A percentile compares a stretch with the other conserved stretches of the same genome.
Evolutionary conservation across 805 yeast genomes (phyloP).

Genomic region (Monosporozyma siamensis): DNA sequence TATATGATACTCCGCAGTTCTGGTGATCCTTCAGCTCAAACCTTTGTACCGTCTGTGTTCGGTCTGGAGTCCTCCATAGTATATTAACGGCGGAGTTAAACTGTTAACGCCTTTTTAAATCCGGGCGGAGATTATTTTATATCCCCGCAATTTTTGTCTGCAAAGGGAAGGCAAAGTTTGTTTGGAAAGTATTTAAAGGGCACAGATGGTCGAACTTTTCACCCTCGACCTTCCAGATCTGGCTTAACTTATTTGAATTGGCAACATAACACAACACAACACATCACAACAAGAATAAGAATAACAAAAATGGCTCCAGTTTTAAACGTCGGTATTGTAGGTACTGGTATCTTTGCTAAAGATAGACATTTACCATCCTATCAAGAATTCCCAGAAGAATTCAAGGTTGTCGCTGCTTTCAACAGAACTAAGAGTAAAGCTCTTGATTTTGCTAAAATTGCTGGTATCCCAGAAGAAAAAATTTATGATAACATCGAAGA

Average conservation of each 20-base stretch:
- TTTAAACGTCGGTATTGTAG: constrained; percentile 57
- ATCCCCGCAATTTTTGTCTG: background rate
- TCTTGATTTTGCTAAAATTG: constrained; percentile 58
- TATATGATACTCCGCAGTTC: too few species aligned
- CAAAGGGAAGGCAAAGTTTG: background rate
- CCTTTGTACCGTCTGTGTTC: too few species aligned
- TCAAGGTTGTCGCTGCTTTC: constrained; percentile 59
- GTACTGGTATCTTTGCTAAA: constrained; percentile 84
- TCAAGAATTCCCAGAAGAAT: constrained; percentile 39
- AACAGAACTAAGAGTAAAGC: constrained; percentile 85
- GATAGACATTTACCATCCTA: constrained; percentile 74
- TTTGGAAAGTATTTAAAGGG: background rate
- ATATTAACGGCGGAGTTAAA: too few species aligned
- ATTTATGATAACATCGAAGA: constrained; percentile 55
- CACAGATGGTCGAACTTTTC: too few species aligned
- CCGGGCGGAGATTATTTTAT: background rate
- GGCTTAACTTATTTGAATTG: too few species aligned
- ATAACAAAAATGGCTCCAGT: constrained; percentile 7
- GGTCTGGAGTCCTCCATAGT: too few species aligned
- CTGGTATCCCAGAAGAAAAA: constrained; percentile 40
- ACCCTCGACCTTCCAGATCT: too few species aligned
- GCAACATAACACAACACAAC: background rate
- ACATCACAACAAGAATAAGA: background rate
- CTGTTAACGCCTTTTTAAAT: too few species aligned
- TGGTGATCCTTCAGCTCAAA: too few species aligned